Base-by-base conservation (phyloP, 768 basidiomycete species). In the Sistotremastrum suecicum region DNA sequence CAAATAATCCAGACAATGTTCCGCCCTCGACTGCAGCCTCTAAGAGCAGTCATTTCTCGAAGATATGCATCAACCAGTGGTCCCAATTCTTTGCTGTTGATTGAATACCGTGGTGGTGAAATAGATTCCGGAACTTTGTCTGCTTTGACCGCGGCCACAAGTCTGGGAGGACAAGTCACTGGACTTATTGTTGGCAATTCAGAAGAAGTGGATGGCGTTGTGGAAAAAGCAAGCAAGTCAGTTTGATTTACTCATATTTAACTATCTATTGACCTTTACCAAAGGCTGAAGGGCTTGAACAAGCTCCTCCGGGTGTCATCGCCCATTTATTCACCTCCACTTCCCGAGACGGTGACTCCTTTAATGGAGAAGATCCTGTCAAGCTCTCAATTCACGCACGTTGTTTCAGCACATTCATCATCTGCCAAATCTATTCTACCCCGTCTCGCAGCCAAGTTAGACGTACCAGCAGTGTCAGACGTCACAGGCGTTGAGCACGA, bases 391-490 rank as follows among this genome's bases (percentile, higher is more conserved):
- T 97, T 77, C 67, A 92, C 94, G 4, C 94, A 99, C 59, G 74
- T 97, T 53, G 82, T 94, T 43, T 88, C 87, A 30, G 77, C 90
- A 7, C 92, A 95, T 54, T 88, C 92, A 0, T 88, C 92, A 3
- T 75, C 80, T 41, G 88, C 89, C 47, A 97, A 95, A 66, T 88
- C 90, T 34, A 68, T 97, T 51, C 72, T 98, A 47, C 95, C 95
- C 37, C 85, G 94, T 50, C 78, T 95, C 7, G 88, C 94, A 1
- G 94, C 88, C 8, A 71, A 68, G 50, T 75, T 98, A n/a, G 80
- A 94, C 61, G 75, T 82, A 20, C 88, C 90, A 5, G 88, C 89
- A 50, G 74, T 95, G 49, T 90, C 90, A 34, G 92, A 98, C 63
- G 76, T 98, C 54, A 85, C 80, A 34, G 83, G 82, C 9, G 67